These are phyloP conservation scores for Cordyceps sp. DNA, from an alignment of 2,329 filamentous ascomycete genomes.

Conservation along the genomic window DNA sequence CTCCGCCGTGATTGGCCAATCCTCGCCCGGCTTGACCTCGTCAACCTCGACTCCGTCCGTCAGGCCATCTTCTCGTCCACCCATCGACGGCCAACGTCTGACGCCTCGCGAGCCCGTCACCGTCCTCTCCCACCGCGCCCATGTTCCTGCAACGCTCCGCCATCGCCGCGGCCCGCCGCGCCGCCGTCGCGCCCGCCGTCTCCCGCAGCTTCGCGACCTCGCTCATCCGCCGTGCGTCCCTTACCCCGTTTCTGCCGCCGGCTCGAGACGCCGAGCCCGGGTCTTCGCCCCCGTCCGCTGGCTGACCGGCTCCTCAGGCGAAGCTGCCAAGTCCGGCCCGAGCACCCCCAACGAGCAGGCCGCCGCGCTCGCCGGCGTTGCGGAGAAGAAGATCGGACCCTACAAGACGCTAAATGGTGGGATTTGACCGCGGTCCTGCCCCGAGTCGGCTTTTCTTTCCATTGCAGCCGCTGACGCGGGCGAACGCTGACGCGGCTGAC, in stretches of 20 bases:
- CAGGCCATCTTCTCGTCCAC: too few species aligned
- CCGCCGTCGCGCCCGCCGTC: slow-evolving; percentile 33
- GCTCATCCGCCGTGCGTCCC: slow-evolving; percentile 37
- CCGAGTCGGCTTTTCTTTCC: background rate
- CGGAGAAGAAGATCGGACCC: slow-evolving; percentile 27
- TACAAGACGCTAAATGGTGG: slow-evolving; percentile 32
- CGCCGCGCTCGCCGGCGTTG: slow-evolving; percentile 17
- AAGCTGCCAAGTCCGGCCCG: slow-evolving; percentile 17
- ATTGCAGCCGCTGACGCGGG: slow-evolving; percentile 7
- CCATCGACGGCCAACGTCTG: slow-evolving; percentile 4
- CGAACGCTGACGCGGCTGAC: background rate
- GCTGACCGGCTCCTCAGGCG: slow-evolving; percentile 11
- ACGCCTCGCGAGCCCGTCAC: slow-evolving; percentile 1
- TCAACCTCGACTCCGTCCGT: too few species aligned
- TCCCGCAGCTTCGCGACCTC: slow-evolving; percentile 45
- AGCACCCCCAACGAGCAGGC: slow-evolving; percentile 18
- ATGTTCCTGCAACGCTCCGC: slow-evolving; percentile 52
- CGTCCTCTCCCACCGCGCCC: slow-evolving; percentile 14
- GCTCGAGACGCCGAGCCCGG: too few species aligned
- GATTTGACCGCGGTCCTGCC: slow-evolving; percentile 5
- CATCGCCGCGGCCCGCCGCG: slow-evolving; percentile 41
- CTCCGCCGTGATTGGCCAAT: too few species aligned
- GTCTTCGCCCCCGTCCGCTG: slow-evolving; percentile 1
- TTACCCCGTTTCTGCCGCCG: too few species aligned
- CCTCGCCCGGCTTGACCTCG: too few species aligned